phyloP scores from a whole-genome alignment of 1,139 yeast species.

The Yamadazyma sp. region DNA sequence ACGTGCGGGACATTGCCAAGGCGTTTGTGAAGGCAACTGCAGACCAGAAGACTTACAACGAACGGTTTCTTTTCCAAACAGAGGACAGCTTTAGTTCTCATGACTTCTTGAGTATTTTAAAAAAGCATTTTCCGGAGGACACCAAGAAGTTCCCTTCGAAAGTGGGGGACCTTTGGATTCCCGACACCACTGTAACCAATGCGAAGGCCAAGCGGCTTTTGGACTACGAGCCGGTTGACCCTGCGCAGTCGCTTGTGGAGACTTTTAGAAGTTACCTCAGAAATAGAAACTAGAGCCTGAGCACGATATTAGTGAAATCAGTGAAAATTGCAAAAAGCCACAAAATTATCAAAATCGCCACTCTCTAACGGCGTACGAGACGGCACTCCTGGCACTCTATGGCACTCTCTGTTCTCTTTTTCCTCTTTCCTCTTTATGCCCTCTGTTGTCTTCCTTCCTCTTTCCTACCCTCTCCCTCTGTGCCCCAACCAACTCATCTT shows the following conservation, averaged over 20 bases:
- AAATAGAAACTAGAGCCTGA: too few relatives aligned
- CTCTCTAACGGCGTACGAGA: too few relatives aligned
- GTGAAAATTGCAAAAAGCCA: too few relatives aligned
- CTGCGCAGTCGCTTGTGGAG: slow-evolving; percentile 2
- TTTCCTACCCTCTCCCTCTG: neutral
- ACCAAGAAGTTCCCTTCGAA: slow-evolving; percentile 7
- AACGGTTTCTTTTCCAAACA: slow-evolving; percentile 11
- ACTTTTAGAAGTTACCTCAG: neutral
- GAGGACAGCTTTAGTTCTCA: slow-evolving; percentile 1
- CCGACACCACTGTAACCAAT: slow-evolving; percentile 1
- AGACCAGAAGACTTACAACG: slow-evolving; percentile 11
- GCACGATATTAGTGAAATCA: too few relatives aligned
- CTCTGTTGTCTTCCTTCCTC: too few relatives aligned
- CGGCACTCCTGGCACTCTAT: too few relatives aligned
- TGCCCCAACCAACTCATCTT: neutral
- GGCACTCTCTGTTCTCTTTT: too few relatives aligned
- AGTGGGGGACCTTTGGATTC: neutral
- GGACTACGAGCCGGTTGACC: slow-evolving; percentile 3
- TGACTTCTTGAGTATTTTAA: neutral
- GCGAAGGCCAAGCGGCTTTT: slow-evolving; percentile 8
- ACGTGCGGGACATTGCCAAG: slow-evolving; percentile 21
- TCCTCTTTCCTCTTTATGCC: too few relatives aligned
- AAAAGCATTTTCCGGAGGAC: slow-evolving; percentile 4
- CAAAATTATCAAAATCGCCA: too few relatives aligned
- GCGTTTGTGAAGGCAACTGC: slow-evolving; percentile 16